Evolutionary conservation across 495 filamentous ascomycete species (phyloP), one percentile per base, ranked within the genome.

Genomic region (Usnea hakonensis): DNA sequence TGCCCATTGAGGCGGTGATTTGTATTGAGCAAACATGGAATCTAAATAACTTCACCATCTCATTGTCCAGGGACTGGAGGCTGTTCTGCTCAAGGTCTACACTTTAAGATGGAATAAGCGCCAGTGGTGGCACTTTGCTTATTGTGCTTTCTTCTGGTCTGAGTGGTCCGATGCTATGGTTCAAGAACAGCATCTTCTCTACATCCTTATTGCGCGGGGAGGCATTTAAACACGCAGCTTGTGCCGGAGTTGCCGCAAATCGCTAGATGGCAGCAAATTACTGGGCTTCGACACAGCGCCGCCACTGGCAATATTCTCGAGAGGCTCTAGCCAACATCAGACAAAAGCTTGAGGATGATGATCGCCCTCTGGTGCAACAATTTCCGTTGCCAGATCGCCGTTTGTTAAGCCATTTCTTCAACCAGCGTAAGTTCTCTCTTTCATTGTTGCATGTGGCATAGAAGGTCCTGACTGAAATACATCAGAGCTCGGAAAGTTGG

Each of bases 281-380:
- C 75, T 98, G 95, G 94, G 88, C 87, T 60, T 97, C 93, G 55
- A 91, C 91, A 19, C 94, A 98, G 75, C 83, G 87, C 58, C 84
- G 82, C 65, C 82, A 89, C 75, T 98, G 95, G 95, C 86, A 90
- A 62, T 97, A 94, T 76, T 84, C 91, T 44, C 85, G 88, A 66
- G 84, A 87, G 66, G 84, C 87, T 66, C 79, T 98, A 53, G 82
- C 84, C 14, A 82, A 87, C 44, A 81, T 88, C 69, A 85, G 94
- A 59, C 80, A 85, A 62, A 77, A 80, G 63, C 81, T 96, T 19
- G 88, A 88, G 69, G 83, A 89, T 58, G 82, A 84, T 60, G 88
- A 95, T 69, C 81, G 82, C 59, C 76, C 75, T 60, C 73, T 90
- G 6, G 82, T 91, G 65, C 83, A 86, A 56, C 85, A 88, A 74